phyloP scores from a whole-genome alignment of 1,284 basidiomycete genomes.

The Cryptococcus sp. region DNA sequence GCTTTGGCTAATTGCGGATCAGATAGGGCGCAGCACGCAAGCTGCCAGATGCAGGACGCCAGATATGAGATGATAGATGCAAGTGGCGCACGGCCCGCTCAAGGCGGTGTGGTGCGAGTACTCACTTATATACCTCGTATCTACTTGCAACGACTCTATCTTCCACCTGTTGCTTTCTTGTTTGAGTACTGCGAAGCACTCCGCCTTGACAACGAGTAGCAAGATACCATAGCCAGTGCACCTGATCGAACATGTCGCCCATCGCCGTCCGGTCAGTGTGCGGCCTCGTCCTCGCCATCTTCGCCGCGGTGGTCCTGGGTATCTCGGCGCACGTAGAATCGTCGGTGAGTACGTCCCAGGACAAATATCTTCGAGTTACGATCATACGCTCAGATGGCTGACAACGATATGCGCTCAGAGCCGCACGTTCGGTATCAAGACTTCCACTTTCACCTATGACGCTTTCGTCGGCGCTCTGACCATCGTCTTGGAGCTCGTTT shows the following conservation, averaged over 20 bases:
- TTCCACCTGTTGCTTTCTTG: no score
- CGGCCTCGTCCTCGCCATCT: constrained; percentile 25
- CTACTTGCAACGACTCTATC: no score
- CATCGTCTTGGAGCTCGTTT: constrained; percentile 20
- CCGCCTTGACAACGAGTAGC: no score
- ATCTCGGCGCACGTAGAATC: constrained; percentile 37
- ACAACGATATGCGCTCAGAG: constrained; percentile 11
- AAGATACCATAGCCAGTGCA: no score
- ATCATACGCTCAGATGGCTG: background rate
- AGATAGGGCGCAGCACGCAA: no score
- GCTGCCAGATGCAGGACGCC: no score
- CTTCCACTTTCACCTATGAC: constrained; percentile 28
- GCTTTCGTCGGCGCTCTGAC: constrained; percentile 37
- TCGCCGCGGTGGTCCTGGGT: constrained; percentile 31
- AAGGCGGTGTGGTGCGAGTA: no score
- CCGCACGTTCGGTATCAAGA: constrained; percentile 23
- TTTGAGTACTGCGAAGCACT: no score
- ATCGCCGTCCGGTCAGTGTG: constrained; percentile 2
- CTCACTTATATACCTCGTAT: no score
- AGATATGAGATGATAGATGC: no score
- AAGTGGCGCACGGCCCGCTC: no score
- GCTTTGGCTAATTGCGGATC: no score
- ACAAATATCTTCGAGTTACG: background rate
- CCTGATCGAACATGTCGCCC: background rate
- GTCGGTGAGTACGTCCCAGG: constrained; percentile 19